Base-by-base conservation (phyloP, 768 basidiomycete genomes). In the Kwoniella heveanensis region DNA sequence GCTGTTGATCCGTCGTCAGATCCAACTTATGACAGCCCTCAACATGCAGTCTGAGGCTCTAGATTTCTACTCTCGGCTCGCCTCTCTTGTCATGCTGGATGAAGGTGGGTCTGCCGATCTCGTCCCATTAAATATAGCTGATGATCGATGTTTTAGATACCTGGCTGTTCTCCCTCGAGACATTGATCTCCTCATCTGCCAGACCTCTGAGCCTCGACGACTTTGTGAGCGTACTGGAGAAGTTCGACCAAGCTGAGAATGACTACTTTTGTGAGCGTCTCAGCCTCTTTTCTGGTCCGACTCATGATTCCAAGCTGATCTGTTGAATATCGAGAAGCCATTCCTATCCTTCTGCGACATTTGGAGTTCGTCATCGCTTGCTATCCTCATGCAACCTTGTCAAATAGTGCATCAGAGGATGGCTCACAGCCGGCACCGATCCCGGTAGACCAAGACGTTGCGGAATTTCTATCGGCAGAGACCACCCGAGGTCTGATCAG, bases 381-480 rank as follows among this genome's bases (percentile, higher is more conserved):
- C 26, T 48, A 57, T 36, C 47, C 39, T 19, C 39, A 19, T 10
- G 9, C 8, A 27, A 25, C 27, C 39, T 3, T 47, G 21, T 10
- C 39, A 22, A 7, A 15, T 49, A 21, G 47, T 17, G 46, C 44
- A 15, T 30, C 54, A 48, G 55, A 54, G 12, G 57, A 55, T 4
- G 21, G 8, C 25, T 30, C 62, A 7, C 37, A 27, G 55, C 36
- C 32, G 36, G 21, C 10, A 9, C 9, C 58, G 4, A 44, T 60
- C 12, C 17, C 25, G 21, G 53, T 66, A 1, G 91, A 92, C 76
- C 84, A 83, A 19, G 92, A 86, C 30, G 87, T 98, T 68, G 85
- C 90, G 57, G 78, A 80, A 10, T 95, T 85, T 83, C 83, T 98
- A 65, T 94, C 93, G 77, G 84, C 89, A 81, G 87, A 89, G 60